These are phyloP conservation scores for Apophysomyces trapeziformis DNA, from an alignment of 371 early-diverging fungal species.

Conservation along the genomic window DNA sequence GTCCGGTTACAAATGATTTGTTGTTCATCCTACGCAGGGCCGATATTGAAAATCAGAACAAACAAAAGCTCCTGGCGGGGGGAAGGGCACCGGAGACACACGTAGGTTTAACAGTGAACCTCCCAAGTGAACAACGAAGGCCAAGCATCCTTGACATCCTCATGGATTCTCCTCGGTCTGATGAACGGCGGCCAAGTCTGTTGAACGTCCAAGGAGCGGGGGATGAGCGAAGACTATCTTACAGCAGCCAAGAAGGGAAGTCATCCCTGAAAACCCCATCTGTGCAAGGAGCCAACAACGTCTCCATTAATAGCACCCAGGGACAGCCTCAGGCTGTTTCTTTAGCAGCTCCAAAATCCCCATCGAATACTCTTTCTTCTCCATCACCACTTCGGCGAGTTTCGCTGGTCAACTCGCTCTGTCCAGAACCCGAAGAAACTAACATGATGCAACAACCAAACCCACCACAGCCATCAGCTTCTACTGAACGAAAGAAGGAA, in stretches of 20 bases:
- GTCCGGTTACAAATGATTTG: slow-evolving; percentile 43
- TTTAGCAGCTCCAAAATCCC: slow-evolving; percentile 11
- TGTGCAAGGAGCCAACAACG: slow-evolving; percentile 15
- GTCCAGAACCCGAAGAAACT: slow-evolving; percentile 1
- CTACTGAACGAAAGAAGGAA: slow-evolving; percentile 29
- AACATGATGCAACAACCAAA: slow-evolving; percentile 12
- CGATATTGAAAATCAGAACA: slow-evolving; percentile 15
- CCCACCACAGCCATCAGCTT: slow-evolving; percentile 1
- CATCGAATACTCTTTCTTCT: slow-evolving; percentile 30
- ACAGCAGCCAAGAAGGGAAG: slow-evolving; percentile 35
- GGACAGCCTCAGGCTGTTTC: slow-evolving; percentile 12
- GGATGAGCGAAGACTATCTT: slow-evolving; percentile 17
- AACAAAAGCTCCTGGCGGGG: slow-evolving; percentile 14
- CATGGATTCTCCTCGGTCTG: slow-evolving; percentile 40
- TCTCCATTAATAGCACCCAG: slow-evolving; percentile 13
- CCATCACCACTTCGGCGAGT: slow-evolving; percentile 23
- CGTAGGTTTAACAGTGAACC: slow-evolving; percentile 14
- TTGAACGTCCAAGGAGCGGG: slow-evolving; percentile 18
- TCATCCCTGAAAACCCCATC: slow-evolving; percentile 30
- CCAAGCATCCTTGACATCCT: slow-evolving; percentile 54
- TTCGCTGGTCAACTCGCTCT: slow-evolving; percentile 16
- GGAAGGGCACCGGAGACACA: slow-evolving; percentile 4
- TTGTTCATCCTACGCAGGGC: slow-evolving; percentile 39
- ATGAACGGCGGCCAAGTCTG: slow-evolving; percentile 23
- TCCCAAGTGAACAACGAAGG: slow-evolving; percentile 26